Evolutionary conservation across 2,329 filamentous ascomycete genomes (phyloP), one percentile per base, ranked within the genome.

Genomic region (Teratosphaeria nubilosa): DNA sequence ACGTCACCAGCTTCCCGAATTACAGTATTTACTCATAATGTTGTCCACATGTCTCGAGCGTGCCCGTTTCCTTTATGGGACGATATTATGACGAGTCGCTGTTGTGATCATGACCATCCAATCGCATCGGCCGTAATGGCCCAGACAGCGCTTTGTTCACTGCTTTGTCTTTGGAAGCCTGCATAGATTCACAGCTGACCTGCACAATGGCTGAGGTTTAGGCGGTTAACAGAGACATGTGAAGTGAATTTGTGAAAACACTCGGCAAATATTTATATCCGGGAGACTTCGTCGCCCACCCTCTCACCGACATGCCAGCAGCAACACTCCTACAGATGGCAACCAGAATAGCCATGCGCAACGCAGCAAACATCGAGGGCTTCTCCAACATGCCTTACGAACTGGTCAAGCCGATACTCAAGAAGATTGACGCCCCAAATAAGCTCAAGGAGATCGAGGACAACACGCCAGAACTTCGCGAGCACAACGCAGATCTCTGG

Each of bases 401-500:
- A 25, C 76, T 86, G 62, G 81, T 88, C 55, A 78, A 81, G 7
- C 80, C 83, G 1, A 82, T 96, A 48, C 82, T 97, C 32, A 68
- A 82, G 55, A 86, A 85, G 58, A 77, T 97, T 58, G 84, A 87
- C 56, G 86, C 81, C 62, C 85, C 91, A 1, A 75, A 81, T 51
- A 91, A 95, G 70, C 83, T 97, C 32, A 74, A 77, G 63, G 72
- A 80, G 58, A 80, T 96, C 59, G 91, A 96, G 74, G 61, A 80
- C 55, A 84, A 85, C 68, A 91, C 86, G 5, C 88, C 90, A 0
- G 89, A 95, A 63, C 80, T 96, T 55, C 78, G 82, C 60, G 83
- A 84, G 41, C 78, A 87, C 58, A 85, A 85, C 45, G 80, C 77
- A 22, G 87, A 91, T 65, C 77, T 92, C 61, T 96, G 92, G 92